Conservation (phyloP, 179 eudicot genomes). For the Carnegiea gigantea region DNA sequence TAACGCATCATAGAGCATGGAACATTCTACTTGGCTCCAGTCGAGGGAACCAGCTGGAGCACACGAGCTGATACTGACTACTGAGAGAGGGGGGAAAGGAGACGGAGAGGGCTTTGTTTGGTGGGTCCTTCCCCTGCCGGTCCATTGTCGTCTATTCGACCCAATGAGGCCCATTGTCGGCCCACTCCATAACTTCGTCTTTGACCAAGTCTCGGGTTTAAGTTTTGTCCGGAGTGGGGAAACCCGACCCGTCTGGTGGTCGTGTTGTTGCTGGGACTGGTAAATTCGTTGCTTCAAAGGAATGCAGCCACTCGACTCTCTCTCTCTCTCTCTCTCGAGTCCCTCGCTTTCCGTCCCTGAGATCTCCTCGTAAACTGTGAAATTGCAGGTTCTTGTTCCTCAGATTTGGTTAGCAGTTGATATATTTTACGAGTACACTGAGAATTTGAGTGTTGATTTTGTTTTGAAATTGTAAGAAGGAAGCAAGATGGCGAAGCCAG, state of each 20-base stretch:
- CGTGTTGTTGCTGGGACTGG: too few species aligned
- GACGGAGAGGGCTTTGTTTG: background rate
- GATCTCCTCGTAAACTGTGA: background rate
- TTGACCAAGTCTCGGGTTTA: too few species aligned
- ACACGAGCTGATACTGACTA: background rate
- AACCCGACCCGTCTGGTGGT: too few species aligned
- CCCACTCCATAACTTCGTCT: too few species aligned
- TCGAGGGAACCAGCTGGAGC: conserved; percentile 13
- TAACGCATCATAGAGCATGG: too few species aligned
- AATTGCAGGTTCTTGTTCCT: background rate
- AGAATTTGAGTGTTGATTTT: background rate
- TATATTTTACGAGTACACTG: background rate
- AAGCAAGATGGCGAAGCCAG: conserved; percentile 70
- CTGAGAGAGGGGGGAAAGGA: too few species aligned
- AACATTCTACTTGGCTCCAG: too few species aligned
- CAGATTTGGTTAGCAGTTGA: background rate
- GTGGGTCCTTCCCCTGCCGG: background rate
- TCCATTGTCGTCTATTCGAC: background rate
- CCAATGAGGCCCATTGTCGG: background rate
- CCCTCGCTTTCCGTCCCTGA: background rate
- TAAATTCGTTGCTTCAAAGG: background rate
- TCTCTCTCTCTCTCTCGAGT: too few species aligned
- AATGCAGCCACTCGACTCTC: background rate
- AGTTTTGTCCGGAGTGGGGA: too few species aligned
- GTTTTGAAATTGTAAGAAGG: too few species aligned